Evolutionary conservation across 2,329 filamentous ascomycete species (phyloP).

Genomic region (Pseudogymnoascus sp.): DNA sequence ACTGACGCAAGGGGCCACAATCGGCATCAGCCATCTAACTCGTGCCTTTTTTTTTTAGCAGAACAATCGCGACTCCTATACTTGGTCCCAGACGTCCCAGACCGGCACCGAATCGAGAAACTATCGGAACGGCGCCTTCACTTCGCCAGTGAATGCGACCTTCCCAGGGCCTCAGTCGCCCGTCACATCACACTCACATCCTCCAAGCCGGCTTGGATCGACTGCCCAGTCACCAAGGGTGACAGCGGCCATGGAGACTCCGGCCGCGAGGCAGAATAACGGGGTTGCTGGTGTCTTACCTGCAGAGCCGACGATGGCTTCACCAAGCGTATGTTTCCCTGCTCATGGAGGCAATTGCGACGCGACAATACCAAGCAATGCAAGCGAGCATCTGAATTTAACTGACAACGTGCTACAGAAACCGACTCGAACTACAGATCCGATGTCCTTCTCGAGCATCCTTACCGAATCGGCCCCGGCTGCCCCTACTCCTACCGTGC

Average conservation of each 20-base stretch:
- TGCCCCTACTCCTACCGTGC: constrained; percentile 33
- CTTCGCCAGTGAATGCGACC: constrained; percentile 38
- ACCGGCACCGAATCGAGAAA: constrained; percentile 35
- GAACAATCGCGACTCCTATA: constrained; percentile 44
- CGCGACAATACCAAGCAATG: not conserved
- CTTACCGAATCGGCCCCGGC: constrained; percentile 69
- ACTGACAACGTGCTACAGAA: constrained; percentile 40
- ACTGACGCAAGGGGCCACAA: not conserved
- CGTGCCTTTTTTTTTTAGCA: not conserved
- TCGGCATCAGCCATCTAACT: constrained; percentile 10
- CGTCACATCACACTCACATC: constrained; percentile 37
- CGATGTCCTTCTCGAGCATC: constrained; percentile 95
- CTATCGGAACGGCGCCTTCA: constrained; percentile 43
- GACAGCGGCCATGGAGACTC: constrained; percentile 37
- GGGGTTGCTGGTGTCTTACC: constrained; percentile 25
- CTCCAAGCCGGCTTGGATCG: constrained; percentile 23
- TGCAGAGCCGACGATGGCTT: constrained; percentile 19
- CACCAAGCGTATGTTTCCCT: constrained; percentile 21
- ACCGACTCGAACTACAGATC: constrained; percentile 65
- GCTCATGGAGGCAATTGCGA: not conserved
- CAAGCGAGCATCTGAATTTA: not conserved
- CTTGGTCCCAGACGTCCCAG: constrained; percentile 35
- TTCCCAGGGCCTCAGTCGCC: constrained; percentile 42
- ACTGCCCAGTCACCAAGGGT: constrained; percentile 26
- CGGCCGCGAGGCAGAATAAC: constrained; percentile 36